A percentile compares a stretch with the other conserved stretches of the same genome.
phyloP scores from a whole-genome alignment of 2,329 filamentous ascomycete species.

The Sodiomyces alkalinus region DNA sequence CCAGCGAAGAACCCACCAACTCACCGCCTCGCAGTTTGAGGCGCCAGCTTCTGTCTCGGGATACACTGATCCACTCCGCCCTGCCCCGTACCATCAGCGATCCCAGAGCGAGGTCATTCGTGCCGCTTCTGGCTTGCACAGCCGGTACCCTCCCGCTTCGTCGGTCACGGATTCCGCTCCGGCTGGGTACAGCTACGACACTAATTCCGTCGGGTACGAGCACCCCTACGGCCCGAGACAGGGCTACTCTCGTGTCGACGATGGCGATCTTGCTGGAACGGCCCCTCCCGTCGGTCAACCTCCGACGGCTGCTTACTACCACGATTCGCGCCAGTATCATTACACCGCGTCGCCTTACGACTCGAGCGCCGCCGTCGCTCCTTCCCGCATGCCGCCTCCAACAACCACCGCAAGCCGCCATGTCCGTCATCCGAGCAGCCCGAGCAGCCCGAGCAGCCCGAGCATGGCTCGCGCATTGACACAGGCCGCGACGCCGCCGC shows the following conservation, averaged over 20 bases:
- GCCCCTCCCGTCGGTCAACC: conserved; percentile 2
- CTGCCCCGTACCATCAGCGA: conserved; percentile 14
- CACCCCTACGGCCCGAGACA: conserved; percentile 9
- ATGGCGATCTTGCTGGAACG: conserved; percentile 1
- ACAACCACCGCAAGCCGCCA: conserved; percentile 11
- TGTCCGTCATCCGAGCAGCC: conserved; percentile 16
- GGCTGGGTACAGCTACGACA: conserved; percentile 5
- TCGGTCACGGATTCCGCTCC: conserved; percentile 6
- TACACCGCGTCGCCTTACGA: conserved; percentile 6
- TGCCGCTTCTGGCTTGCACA: conserved; percentile 7
- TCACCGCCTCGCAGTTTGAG: conserved; percentile 10
- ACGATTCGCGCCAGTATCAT: conserved; percentile 8
- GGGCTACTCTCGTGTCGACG: conserved; percentile 7
- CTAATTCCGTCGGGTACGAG: too few species aligned
- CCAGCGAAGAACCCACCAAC: conserved; percentile 9
- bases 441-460: too few species aligned
- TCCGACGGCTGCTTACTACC: conserved; percentile 10
- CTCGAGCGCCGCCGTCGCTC: conserved; percentile 1
- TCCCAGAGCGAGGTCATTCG: conserved; percentile 13
- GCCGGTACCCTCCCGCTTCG: conserved; percentile 8
- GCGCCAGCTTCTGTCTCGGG: conserved; percentile 5
- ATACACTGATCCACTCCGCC: conserved; percentile 9
- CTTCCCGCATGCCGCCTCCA: conserved; percentile 1
- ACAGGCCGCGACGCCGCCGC: conserved; percentile 5
- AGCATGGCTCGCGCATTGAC: conserved; percentile 6